Conservation (phyloP, 352 stramenopile genomes). For the Thalassiosira ordinaria region DNA sequence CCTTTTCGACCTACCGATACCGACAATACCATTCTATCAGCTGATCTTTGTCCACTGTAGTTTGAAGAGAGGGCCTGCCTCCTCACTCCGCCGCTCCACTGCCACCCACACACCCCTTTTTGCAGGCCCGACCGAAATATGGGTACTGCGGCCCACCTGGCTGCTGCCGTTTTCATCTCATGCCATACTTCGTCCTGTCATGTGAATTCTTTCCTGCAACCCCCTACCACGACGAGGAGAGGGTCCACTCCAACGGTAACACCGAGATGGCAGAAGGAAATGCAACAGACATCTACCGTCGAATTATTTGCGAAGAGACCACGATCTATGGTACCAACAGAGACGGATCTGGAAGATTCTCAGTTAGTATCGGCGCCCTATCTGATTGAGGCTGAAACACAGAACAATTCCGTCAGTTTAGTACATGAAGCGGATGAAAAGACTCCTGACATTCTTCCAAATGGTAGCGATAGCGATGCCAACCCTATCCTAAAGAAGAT, state of each 20-base stretch:
- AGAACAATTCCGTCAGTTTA: background rate
- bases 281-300: background rate
- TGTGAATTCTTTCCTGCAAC: slow-evolving; percentile 7
- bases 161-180: background rate
- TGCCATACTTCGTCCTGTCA: slow-evolving; percentile 10
- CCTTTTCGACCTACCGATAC: too few relatives aligned
- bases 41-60: too few relatives aligned
- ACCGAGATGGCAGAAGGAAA: background rate
- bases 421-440: background rate
- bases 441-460: too few relatives aligned
- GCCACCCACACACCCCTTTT: too few relatives aligned
- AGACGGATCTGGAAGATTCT: slow-evolving; percentile 11
- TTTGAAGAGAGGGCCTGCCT: too few relatives aligned
- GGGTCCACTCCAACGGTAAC: background rate
- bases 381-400: background rate
- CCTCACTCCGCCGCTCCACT: too few relatives aligned
- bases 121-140: too few relatives aligned
- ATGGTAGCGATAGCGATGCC: background rate
- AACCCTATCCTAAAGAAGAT: slow-evolving; percentile 42
- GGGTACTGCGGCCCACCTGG: too few relatives aligned
- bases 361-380: background rate
- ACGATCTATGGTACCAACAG: slow-evolving; percentile 4
- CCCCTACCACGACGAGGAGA: background rate
- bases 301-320: background rate
- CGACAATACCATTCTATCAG: too few relatives aligned